Base-by-base conservation (phyloP, 139 green algal genomes). In the Chlamydomonas schloesseri region DNA sequence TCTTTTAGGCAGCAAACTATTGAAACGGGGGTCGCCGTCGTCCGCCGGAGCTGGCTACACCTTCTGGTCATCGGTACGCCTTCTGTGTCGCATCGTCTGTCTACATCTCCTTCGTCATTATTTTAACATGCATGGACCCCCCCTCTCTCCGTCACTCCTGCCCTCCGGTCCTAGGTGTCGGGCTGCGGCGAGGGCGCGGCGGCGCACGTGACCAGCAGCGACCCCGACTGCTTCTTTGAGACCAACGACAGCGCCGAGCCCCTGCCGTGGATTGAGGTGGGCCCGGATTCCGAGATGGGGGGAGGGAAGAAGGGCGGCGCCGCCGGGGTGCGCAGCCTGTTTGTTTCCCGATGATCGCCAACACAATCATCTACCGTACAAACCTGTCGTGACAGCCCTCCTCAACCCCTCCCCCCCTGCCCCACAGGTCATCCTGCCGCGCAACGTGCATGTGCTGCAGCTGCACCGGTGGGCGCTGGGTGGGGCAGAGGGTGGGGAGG, bases 141-240 rank as follows among this genome's bases (percentile, higher is more conserved):
- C 34, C 60, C 28, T 24, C 71, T 14, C 24, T 4, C 71, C 42
- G 23, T 42, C 71, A 20, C 71, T 28, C 10, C 33, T 29, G 11
- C 58, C 21, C 71, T n/a, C 21, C 21, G 21, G 3, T 31, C 4
- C 24, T 57, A 64, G 34, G 87, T 88, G 31, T 90, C 87, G 24
- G 87, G 87, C n/a, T 79, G 81, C 47, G 50, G 72, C 57, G 87
- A 90, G 71, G 87, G 87, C 34, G 36, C 62, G 11, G 81, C 81
- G 1, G 36, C 68, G 29, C 46, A 88, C 36, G 81, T 90, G 65
- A 37, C 88, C 15, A 64, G 47, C 42, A 26, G 50, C 4, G 81
- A 84, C 17, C 58, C 87, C 31, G 74, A 91, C 17, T 69, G 68
- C 75, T 91, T 75, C 67, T 91, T 91, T 26, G 82, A 91, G 33